Evolutionary conservation across 2,329 filamentous ascomycete genomes (phyloP), one percentile per base, ranked within the genome.

Genomic region (Orbilia ellipsospora): DNA sequence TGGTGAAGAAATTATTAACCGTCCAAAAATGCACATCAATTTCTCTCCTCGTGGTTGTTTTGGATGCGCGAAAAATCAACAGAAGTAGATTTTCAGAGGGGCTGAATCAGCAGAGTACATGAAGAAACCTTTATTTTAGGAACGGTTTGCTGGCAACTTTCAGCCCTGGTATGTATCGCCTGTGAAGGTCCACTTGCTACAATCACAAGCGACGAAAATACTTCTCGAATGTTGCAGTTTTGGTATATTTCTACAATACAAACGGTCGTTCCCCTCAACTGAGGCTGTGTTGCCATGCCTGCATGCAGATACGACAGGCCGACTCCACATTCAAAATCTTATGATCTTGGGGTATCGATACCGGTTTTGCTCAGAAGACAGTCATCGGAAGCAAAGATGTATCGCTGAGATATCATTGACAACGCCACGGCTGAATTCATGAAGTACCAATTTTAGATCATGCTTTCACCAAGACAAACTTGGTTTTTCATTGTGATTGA

Each of bases 71-170:
- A 52, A 6, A 15, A 57, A 51, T 57, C 26, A 36, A 36, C 31
- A 36, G 15, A 56, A 18, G 5, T 28, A 4, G 66, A 50, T 57
- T 36, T 26, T 26, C 56, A 56, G 48, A 50, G 65, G 66, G 52
- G 66, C 66, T 70, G 66, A 70, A 70, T 70, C 66, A 70, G 66
- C 66, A 61, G 18, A 59, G 10, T 48, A n/a, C 15, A n/a, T 48
- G 16, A 48, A n/a, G 2, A n/a, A 15, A 59, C 23, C 40, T 51
- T 57, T 20, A 50, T 36, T 66, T 42, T 50, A 36, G 18, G 28
- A 10, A 1, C 13, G 4, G 5, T 26, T 31, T 60, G 40, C 15
- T 40, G 40, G 6, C 23, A 15, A 8, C 61, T 18, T 69, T 72
- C 67, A 72, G 67, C 67, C 67, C 54, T 55, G 15, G 18, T 44